A percentile compares a stretch with the other conserved stretches of the same genome.
phyloP scores from a whole-genome alignment of 768 basidiomycete species.

The Rhizopogon vinicolor region DNA sequence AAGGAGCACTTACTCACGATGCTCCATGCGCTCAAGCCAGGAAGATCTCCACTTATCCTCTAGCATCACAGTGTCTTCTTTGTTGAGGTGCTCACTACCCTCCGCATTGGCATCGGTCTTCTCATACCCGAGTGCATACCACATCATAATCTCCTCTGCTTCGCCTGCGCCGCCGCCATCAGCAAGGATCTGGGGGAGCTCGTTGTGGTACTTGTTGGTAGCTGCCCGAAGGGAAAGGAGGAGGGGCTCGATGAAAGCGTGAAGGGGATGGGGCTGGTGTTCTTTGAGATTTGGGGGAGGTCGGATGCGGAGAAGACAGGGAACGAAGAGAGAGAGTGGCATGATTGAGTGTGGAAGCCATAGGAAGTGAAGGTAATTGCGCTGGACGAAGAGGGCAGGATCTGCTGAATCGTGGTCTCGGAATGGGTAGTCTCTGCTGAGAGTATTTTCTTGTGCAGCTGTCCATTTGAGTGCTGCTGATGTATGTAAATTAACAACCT shows the following conservation, averaged over 20 bases:
- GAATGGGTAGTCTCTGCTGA: constrained; percentile 56
- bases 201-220: constrained; percentile 57
- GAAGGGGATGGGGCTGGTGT: constrained; percentile 46
- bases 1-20: constrained; percentile 49
- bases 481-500: constrained; percentile 14
- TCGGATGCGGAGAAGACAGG: constrained; percentile 50
- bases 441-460: constrained; percentile 49
- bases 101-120: constrained; percentile 35
- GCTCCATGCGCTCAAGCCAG: constrained; percentile 66
- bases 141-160: constrained; percentile 72
- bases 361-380: constrained; percentile 71
- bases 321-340: constrained; percentile 55
- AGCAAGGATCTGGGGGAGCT: constrained; percentile 55
- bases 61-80: constrained; percentile 24
- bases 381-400: constrained; percentile 51
- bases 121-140: constrained; percentile 66
- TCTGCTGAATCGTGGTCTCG: constrained; percentile 36
- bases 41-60: constrained; percentile 49
- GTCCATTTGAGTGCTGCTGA: constrained; percentile 45
- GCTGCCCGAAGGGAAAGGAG: constrained; percentile 54
- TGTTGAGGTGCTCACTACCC: constrained; percentile 15
- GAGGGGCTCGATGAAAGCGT: constrained; percentile 54
- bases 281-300: constrained; percentile 19
- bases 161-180: constrained; percentile 59
- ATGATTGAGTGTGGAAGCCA: constrained; percentile 78